Evolutionary conservation across 129 eudicot species (phyloP).

Genomic region (Solidago caesia): DNA sequence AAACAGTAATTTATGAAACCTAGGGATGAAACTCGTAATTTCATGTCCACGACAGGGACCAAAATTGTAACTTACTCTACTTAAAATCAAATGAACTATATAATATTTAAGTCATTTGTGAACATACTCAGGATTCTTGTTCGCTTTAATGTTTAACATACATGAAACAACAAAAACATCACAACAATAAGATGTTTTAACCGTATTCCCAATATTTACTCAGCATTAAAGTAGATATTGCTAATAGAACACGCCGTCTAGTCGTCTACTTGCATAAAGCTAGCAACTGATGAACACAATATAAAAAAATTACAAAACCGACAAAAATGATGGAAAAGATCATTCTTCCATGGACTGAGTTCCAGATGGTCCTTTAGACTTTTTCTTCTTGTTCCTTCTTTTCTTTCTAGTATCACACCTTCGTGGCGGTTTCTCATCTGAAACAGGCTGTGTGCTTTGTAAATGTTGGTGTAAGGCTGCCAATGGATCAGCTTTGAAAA

Average conservation of each 20-base stretch:
- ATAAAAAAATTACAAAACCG: background rate
- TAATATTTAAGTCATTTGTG: background rate
- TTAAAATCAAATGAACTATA: background rate
- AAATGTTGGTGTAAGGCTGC: conserved; percentile 83
- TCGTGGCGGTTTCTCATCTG: conserved; percentile 49
- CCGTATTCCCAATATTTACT: conserved; percentile 24
- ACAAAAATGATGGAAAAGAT: conserved; percentile 10
- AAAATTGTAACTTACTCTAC: background rate
- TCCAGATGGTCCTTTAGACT: conserved; percentile 48
- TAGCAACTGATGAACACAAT: conserved; percentile 25
- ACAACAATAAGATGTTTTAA: background rate
- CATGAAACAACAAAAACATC: background rate
- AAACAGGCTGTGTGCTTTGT: conserved; percentile 71
- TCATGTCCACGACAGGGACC: too few relatives aligned
- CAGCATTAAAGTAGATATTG: background rate
- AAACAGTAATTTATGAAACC: too few relatives aligned
- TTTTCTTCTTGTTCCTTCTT: conserved; percentile 48
- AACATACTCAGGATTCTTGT: background rate
- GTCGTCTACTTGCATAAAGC: conserved; percentile 9
- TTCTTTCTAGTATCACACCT: conserved; percentile 48
- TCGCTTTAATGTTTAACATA: background rate
- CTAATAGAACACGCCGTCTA: background rate
- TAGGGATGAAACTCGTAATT: too few relatives aligned
- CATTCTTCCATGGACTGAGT: conserved; percentile 62
- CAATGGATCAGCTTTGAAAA: conserved; percentile 73